Conservation (phyloP, 257 asterid genomes). For the Solanum stenotomum region DNA sequence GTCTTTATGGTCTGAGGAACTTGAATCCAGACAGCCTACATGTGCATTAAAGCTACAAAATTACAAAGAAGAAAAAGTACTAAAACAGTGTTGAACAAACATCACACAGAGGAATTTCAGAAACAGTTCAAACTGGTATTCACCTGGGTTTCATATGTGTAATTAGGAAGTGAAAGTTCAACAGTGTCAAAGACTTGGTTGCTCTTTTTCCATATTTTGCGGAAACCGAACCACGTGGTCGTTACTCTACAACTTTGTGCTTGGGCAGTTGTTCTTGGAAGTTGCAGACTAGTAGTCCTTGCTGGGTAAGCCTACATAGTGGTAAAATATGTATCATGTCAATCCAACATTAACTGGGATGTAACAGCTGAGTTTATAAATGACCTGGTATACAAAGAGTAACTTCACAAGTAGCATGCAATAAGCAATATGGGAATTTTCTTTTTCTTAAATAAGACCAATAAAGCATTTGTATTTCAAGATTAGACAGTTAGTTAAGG, state of each 20-base stretch:
- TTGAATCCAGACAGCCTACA: conserved; percentile 94
- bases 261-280: conserved; percentile 57
- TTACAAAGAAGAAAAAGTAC: conserved; percentile 1
- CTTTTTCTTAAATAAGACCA: background rate
- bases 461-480: background rate
- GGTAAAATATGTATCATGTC: conserved; percentile 1
- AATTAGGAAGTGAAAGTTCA: conserved; percentile 84
- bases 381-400: background rate
- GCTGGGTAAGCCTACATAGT: conserved; percentile 59
- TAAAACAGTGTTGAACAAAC: background rate
- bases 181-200: conserved; percentile 75
- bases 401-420: background rate
- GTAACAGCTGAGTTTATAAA: background rate
- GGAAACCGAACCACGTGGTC: conserved; percentile 90
- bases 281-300: conserved; percentile 22
- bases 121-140: background rate
- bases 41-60: background rate
- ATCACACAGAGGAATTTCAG: background rate
- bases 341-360: background rate
- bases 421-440: background rate
- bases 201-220: conserved; percentile 70
- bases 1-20: conserved; percentile 72
- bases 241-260: conserved; percentile 62
- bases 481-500: background rate
- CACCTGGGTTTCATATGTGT: conserved; percentile 85